Evolutionary conservation across 169 alveolate genomes (phyloP), one percentile per base, ranked within the genome.

Genomic region (Eimeria sp.): DNA sequence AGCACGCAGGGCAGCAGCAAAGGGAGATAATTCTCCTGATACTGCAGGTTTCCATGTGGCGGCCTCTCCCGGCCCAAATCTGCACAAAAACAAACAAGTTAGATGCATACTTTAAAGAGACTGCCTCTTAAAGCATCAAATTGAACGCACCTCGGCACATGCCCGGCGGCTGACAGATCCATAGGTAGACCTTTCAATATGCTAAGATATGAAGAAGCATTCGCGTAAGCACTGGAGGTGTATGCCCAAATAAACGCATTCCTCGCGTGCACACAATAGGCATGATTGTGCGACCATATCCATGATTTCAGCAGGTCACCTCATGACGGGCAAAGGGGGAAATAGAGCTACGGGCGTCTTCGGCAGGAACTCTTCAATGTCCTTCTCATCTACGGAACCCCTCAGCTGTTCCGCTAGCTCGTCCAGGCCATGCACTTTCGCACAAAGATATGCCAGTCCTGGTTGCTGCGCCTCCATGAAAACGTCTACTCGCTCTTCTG

Each of bases 401-500:
- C 83, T 27, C 65, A 97, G 94, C 67, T 91, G 96, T 80, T 95
- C 96, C 58, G 95, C 90, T 78, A 83, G 89, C n/a, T 97, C 98
- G 54, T 88, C 54, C 63, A 97, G 70, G n/a, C 96, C 96, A 73
- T 97, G 97, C 45, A 97, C 95, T 43, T 96, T 92, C n/a, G 98
- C 98, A 14, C 98, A 97, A 54, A 97, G 93, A 63, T 96, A 98
- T 25, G 99, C 99, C 57, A 97, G 96, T 1, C 98, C 97, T 51
- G 97, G 97, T 97, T 98, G 99, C 13, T 99, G 99, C 27, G 98
- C 97, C 93, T 98, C 99, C 45, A 99, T 98, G 88, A 99, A 95
- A 51, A 98, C 97, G 94, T 98, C 97, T 30, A 98, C 98, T 96
- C 99, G 97, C 97, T 98, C 99, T 54, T 97, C 98, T 63, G 98